A percentile compares a stretch with the other conserved stretches of the same genome.
These are phyloP conservation scores for Phytophthora fragariaefolia DNA, from an alignment of 352 stramenopile genomes.

Conservation along the genomic window DNA sequence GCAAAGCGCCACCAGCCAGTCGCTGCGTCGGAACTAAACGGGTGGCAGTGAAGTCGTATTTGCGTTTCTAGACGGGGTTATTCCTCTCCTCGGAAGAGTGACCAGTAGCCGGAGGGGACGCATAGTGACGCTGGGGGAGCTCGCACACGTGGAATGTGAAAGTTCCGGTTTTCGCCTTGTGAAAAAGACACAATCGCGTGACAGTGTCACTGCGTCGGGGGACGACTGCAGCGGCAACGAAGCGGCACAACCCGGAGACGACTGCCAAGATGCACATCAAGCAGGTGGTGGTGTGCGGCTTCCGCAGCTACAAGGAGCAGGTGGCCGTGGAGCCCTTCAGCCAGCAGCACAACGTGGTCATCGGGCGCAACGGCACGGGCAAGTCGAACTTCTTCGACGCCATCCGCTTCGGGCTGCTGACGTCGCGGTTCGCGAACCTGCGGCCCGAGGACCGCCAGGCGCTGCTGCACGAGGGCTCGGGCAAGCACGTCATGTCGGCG, in stretches of 20 bases:
- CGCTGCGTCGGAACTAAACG: slow-evolving; percentile 38
- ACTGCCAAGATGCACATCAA: slow-evolving; percentile 99
- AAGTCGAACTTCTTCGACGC: slow-evolving; percentile 99
- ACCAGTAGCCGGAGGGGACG: too few relatives aligned
- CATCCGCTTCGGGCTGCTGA: slow-evolving; percentile 98
- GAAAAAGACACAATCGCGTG: neutral
- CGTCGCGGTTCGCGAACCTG: slow-evolving; percentile 92
- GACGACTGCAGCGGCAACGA: too few relatives aligned
- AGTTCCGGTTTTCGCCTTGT: neutral
- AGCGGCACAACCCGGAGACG: too few relatives aligned
- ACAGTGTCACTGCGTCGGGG: too few relatives aligned
- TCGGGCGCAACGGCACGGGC: slow-evolving; percentile 97
- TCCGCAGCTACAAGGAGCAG: slow-evolving; percentile 95
- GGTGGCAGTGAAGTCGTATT: neutral
- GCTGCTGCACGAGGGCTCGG: slow-evolving; percentile 96
- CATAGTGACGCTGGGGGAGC: neutral
- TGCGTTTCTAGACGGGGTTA: too few relatives aligned
- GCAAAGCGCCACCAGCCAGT: slow-evolving; percentile 34
- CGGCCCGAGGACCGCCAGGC: slow-evolving; percentile 92
- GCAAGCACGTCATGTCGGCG: slow-evolving; percentile 95
- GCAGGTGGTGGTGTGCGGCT: slow-evolving; percentile 95
- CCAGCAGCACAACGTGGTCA: slow-evolving; percentile 96
- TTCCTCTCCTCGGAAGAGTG: neutral
- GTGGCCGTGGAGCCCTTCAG: slow-evolving; percentile 92
- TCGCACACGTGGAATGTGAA: neutral